Conservation (phyloP, 441 rosid species). For the Jatropha podagrica region DNA sequence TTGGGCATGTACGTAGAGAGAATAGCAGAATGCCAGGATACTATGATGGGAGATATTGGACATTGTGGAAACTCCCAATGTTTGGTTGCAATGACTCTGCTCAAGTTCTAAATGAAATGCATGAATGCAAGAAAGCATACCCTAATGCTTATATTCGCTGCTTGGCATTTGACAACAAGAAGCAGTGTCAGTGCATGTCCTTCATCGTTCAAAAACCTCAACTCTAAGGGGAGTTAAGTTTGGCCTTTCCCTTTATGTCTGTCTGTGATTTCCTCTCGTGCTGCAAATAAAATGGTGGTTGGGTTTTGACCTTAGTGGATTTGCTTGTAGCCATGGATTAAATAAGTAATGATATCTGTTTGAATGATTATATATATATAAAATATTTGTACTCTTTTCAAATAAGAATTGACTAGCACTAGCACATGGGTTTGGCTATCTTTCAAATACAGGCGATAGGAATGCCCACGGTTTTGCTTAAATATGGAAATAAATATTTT, state of each 20-base stretch:
- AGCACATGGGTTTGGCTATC: background rate
- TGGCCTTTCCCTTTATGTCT: too few species aligned
- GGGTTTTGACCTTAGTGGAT: background rate
- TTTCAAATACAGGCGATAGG: background rate
- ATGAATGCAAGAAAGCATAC: constrained; percentile 47
- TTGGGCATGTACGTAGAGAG: constrained; percentile 42
- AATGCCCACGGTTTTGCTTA: background rate
- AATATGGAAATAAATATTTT: too few species aligned
- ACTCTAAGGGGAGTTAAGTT: background rate
- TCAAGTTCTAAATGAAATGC: constrained; percentile 51
- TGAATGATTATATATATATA: background rate
- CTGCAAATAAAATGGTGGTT: background rate
- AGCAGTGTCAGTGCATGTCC: constrained; percentile 58
- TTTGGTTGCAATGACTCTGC: constrained; percentile 63
- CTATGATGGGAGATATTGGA: constrained; percentile 71
- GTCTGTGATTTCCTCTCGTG: background rate
- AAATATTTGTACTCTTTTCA: too few species aligned
- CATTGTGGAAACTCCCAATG: constrained; percentile 76
- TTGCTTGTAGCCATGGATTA: background rate
- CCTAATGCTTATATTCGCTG: constrained; percentile 58
- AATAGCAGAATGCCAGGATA: constrained; percentile 64
- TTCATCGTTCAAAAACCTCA: constrained; percentile 52
- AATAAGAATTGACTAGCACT: background rate
- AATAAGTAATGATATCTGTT: background rate
- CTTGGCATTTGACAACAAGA: constrained; percentile 51